A percentile compares a stretch with the other conserved stretches of the same genome.
These are phyloP conservation scores for Puccinia polysora DNA, from an alignment of 1,284 basidiomycete species.

Conservation along the genomic window DNA sequence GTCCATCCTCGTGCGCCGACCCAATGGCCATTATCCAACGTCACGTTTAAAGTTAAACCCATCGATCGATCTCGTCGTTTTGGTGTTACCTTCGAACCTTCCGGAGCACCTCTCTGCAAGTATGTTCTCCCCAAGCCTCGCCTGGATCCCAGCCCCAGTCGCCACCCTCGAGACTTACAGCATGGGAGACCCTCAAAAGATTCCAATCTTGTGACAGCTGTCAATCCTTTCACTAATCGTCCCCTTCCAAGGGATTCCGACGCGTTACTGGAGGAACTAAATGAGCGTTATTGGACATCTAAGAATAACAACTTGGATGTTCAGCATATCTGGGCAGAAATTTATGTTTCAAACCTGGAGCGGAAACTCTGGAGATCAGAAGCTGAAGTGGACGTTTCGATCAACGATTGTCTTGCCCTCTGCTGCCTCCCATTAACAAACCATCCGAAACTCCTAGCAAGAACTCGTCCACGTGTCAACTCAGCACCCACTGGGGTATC, in stretches of 20 bases:
- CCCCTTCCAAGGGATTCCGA: background rate
- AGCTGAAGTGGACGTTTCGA: slow-evolving; percentile 3
- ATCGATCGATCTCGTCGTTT: background rate
- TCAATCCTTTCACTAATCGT: background rate
- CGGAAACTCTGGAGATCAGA: slow-evolving; percentile 14
- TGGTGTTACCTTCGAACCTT: background rate
- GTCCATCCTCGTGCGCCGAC: background rate
- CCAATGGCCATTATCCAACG: no score
- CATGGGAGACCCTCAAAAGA: no score
- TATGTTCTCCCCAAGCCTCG: slow-evolving; percentile 3
- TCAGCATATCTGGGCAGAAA: slow-evolving; percentile 6
- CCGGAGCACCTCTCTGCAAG: background rate
- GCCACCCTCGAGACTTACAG: no score
- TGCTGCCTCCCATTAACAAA: no score
- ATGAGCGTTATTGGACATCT: slow-evolving; percentile 5
- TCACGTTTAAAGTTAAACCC: background rate
- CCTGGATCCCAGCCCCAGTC: background rate
- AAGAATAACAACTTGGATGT: background rate
- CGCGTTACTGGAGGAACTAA: background rate
- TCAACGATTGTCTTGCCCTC: background rate
- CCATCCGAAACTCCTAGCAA: no score
- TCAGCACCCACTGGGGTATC: no score
- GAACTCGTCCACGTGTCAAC: no score
- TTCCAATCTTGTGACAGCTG: background rate
- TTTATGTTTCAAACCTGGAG: slow-evolving; percentile 9